Base-by-base conservation (phyloP, 306 rosid genomes). In the Quercus alba region DNA sequence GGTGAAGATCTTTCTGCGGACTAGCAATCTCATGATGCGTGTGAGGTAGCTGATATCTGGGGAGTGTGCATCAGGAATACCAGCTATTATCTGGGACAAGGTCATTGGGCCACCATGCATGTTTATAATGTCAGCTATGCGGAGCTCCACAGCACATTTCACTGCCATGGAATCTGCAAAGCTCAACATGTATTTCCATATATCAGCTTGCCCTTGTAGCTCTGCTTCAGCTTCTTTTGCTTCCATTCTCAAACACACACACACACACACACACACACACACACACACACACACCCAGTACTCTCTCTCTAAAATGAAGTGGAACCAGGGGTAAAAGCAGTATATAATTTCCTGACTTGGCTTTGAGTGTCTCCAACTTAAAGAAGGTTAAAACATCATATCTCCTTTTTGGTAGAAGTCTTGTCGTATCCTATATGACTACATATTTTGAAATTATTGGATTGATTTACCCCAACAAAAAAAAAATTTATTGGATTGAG, bases 81-180 rank as follows among this genome's bases (percentile, higher is more conserved):
- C 25, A 10, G 88, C 74, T 21, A 56, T 70, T 23, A 87, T 82
- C 44, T 84, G 85, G 56, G 79, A 20, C 71, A 87, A 35, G 19
- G 81, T 54, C 38, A 84, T 72, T 4, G 84, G 86, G 31, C 70
- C 72, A 52, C 56, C 58, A 12, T 87, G 85, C 17, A 81, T 74
- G 75, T 87, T 41, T 30, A 84, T 82, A 28, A 87, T 82, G 8
- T 87, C 90, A 19, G 88, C 62, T 14, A 87, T 70, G 30, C 66
- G 77, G 33, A 84, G 88, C 78, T 87, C 81, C 44, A 87, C 86
- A 1, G 83, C 90, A 59, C 81, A 77, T 82, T 77, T 87, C 61
- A 84, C 51, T 11, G 86, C 86, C 88, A 84, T 84, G n/a, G 88
- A 79, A 55, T 84, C 88, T 1, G 77, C 86, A 61, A 79, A 84